Conservation (phyloP, 345 rosid genomes). For the Boechera stricta region DNA sequence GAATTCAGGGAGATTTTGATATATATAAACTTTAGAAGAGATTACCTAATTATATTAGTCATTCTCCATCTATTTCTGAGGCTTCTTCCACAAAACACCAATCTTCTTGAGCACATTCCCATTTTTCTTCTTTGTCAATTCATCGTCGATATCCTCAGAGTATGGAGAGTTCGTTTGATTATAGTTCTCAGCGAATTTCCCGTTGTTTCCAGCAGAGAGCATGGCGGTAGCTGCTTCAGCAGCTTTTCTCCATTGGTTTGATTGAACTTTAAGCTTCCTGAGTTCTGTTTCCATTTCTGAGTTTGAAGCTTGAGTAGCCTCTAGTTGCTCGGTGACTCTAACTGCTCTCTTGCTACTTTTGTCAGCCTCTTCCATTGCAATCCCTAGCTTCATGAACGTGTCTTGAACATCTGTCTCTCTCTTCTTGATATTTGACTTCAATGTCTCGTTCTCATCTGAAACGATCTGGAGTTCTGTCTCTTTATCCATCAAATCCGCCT, state of each 20-base stretch:
- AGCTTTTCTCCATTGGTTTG: constrained; percentile 99
- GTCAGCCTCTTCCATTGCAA: constrained; percentile 81
- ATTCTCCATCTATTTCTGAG: constrained; percentile 61
- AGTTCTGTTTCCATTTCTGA: constrained; percentile 76
- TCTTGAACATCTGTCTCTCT: constrained; percentile 65
- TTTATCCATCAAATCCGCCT: constrained; percentile 73
- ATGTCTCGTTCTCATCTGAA: constrained; percentile 68
- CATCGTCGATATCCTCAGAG: constrained; percentile 77
- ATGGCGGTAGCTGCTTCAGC: constrained; percentile 95
- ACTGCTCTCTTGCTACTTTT: constrained; percentile 70
- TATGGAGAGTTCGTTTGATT: constrained; percentile 55
- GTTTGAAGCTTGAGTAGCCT: constrained; percentile 74
- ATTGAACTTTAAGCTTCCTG: constrained; percentile 91
- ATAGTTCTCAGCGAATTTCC: constrained; percentile 69
- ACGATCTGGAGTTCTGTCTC: constrained; percentile 73
- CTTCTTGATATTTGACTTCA: constrained; percentile 60
- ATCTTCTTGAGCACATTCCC: constrained; percentile 92
- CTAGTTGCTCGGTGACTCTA: constrained; percentile 77
- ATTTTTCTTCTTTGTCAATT: constrained; percentile 86
- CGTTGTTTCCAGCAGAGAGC: constrained; percentile 81
- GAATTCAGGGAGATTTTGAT: not conserved
- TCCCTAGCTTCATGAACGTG: constrained; percentile 67
- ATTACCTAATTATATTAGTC: constrained; percentile 38
- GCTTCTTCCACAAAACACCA: constrained; percentile 97
- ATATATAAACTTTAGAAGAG: not conserved